These are phyloP conservation scores for Ilyonectria robusta DNA, from an alignment of 2,329 filamentous ascomycete genomes.

Conservation along the genomic window DNA sequence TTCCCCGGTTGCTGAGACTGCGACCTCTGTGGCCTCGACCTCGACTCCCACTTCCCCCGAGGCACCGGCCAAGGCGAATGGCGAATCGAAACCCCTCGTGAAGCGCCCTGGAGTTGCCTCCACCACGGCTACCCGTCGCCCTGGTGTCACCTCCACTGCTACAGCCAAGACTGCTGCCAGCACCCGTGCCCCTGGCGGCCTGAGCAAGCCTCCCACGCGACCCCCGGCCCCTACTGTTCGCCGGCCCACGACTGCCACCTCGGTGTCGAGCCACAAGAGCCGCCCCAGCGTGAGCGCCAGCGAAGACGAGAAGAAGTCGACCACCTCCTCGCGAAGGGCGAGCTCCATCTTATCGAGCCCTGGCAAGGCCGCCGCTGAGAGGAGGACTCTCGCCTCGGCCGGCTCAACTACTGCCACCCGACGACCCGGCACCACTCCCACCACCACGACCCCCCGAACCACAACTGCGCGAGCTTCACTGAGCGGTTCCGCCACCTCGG, in stretches of 20 bases:
- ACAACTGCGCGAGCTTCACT: slow-evolving; percentile 50
- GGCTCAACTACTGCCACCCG: slow-evolving; percentile 52
- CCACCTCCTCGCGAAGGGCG: slow-evolving; percentile 58
- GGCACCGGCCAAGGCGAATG: slow-evolving; percentile 52
- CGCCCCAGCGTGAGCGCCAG: slow-evolving; percentile 64
- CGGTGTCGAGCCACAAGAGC: slow-evolving; percentile 60
- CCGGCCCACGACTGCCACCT: slow-evolving; percentile 53
- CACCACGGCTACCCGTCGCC: slow-evolving; percentile 53
- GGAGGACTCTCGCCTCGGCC: slow-evolving; percentile 54
- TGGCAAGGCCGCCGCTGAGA: slow-evolving; percentile 50
- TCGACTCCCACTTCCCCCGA: slow-evolving; percentile 52
- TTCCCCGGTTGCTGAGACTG: slow-evolving; percentile 50
- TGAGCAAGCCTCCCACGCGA: slow-evolving; percentile 65
- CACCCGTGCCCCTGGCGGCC: slow-evolving; percentile 56
- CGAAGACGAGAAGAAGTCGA: slow-evolving; percentile 65
- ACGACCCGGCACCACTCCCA: slow-evolving; percentile 52
- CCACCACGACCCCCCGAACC: slow-evolving; percentile 54
- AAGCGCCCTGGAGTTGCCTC: slow-evolving; percentile 56
- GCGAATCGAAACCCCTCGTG: slow-evolving; percentile 46
- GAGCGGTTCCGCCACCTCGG: slow-evolving; percentile 46
- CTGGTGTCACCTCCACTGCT: slow-evolving; percentile 48
- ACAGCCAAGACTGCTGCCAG: slow-evolving; percentile 48
- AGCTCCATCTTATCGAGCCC: slow-evolving; percentile 60
- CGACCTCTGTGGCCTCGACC: slow-evolving; percentile 46
- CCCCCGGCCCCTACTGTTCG: slow-evolving; percentile 56